Evolutionary conservation across 495 filamentous ascomycete genomes (phyloP).

Genomic region (Xylaria castorea): DNA sequence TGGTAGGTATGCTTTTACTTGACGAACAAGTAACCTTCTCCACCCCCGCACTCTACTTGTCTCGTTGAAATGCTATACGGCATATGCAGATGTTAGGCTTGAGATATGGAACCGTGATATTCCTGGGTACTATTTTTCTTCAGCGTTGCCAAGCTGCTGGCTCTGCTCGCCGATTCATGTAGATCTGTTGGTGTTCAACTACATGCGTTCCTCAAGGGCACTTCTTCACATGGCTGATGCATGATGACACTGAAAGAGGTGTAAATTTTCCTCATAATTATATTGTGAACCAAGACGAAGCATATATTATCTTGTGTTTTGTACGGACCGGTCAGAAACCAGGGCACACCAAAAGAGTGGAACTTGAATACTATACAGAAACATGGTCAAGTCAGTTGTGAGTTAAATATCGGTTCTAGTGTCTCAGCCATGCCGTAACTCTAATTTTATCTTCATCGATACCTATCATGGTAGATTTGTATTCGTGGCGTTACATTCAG

Average conservation of each 20-base stretch:
- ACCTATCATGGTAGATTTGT: not conserved
- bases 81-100: slow-evolving; percentile 11
- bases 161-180: not conserved
- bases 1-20: slow-evolving; percentile 7
- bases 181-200: not conserved
- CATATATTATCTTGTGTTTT: not conserved
- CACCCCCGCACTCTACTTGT: slow-evolving; percentile 20
- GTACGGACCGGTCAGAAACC: not conserved
- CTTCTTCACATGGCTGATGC: not conserved
- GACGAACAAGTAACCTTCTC: slow-evolving; percentile 13
- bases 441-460: not conserved
- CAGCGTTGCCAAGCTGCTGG: not conserved
- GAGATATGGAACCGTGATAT: not conserved
- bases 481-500: not conserved
- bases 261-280: not conserved
- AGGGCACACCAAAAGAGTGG: not conserved
- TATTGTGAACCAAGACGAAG: not conserved
- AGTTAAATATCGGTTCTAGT: not conserved
- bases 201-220: not conserved
- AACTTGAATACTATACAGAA: not conserved
- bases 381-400: not conserved
- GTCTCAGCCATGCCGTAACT: slow-evolving; percentile 16
- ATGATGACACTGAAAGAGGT: not conserved
- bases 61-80: not conserved
- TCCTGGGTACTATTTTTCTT: not conserved